A percentile compares a stretch with the other conserved stretches of the same genome.
phyloP scores from a whole-genome alignment of 2,329 filamentous ascomycete genomes.

The Dactylellina sp. region DNA sequence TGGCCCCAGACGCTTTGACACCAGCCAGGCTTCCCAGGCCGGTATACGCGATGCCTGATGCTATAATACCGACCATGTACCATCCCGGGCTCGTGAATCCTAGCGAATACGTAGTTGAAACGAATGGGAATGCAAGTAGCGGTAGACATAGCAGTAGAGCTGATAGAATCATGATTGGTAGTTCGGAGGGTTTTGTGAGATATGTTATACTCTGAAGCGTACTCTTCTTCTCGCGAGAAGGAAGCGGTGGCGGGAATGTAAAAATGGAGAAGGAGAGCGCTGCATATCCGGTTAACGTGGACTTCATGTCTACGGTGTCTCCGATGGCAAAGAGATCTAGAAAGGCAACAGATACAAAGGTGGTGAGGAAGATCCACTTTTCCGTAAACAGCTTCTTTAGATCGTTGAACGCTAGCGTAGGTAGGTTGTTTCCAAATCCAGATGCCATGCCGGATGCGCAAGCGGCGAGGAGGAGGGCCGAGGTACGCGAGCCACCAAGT shows the following conservation, averaged over 20 bases:
- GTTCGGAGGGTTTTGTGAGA: conserved; percentile 31
- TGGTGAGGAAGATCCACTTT: conserved; percentile 47
- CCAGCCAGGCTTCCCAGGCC: conserved; percentile 15
- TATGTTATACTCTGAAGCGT: conserved; percentile 1
- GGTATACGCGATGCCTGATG: conserved; percentile 36
- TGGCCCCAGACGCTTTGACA: conserved; percentile 21
- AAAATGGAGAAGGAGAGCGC: conserved; percentile 23
- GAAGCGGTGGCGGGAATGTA: conserved; percentile 38
- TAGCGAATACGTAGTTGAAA: conserved; percentile 26
- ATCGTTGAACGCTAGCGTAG: conserved; percentile 29
- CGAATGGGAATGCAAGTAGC: conserved; percentile 34
- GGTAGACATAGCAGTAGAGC: conserved; percentile 30
- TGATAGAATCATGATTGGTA: conserved; percentile 37
- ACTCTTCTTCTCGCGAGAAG: conserved; percentile 1
- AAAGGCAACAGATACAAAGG: conserved; percentile 40
- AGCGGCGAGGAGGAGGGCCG: conserved; percentile 30
- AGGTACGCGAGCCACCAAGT: conserved; percentile 43
- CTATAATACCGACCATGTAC: conserved; percentile 45
- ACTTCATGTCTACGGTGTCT: conserved; percentile 33
- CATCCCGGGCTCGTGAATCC: conserved; percentile 49
- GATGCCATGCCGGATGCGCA: conserved; percentile 29
- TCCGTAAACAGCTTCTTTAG: conserved; percentile 34
- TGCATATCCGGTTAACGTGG: conserved; percentile 35
- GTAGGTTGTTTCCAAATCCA: conserved; percentile 22
- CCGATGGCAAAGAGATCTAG: conserved; percentile 46